Conservation (phyloP, 192 early-diverging fungal genomes). For the Entrophospora sp. region DNA sequence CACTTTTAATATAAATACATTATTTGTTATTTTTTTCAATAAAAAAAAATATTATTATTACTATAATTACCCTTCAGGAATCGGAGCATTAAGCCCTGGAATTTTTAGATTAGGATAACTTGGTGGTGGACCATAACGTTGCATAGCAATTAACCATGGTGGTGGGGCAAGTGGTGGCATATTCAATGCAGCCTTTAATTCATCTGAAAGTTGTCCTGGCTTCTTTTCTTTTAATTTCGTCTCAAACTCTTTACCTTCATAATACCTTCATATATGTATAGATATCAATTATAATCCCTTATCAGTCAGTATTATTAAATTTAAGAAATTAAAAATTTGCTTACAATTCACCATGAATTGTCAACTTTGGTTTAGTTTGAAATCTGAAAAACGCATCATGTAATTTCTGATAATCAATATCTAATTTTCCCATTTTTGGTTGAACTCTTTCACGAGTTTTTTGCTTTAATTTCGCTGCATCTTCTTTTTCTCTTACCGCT, state of each 20-base stretch:
- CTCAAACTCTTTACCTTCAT: slow-evolving; percentile 95
- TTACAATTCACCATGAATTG: slow-evolving; percentile 74
- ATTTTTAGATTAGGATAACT: slow-evolving; percentile 86
- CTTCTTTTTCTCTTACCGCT: slow-evolving; percentile 81
- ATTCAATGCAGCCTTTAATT: slow-evolving; percentile 77
- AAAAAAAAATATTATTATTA: not conserved
- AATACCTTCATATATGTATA: slow-evolving; percentile 49
- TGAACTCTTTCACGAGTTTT: slow-evolving; percentile 80
- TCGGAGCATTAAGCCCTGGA: slow-evolving; percentile 92
- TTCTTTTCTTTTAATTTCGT: slow-evolving; percentile 79
- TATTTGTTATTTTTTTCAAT: not conserved
- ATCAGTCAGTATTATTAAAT: no score
- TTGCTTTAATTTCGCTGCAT: slow-evolving; percentile 65
- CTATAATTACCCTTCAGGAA: slow-evolving; percentile 58
- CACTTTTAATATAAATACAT: slow-evolving; percentile 30
- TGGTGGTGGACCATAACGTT: slow-evolving; percentile 92
- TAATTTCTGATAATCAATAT: slow-evolving; percentile 95
- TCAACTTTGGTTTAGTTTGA: slow-evolving; percentile 74
- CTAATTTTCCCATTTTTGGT: slow-evolving; percentile 94
- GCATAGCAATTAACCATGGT: slow-evolving; percentile 98
- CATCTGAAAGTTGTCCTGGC: slow-evolving; percentile 79
- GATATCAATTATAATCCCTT: no score
- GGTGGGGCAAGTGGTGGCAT: slow-evolving; percentile 90
- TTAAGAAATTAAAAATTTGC: no score
- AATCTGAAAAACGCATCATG: slow-evolving; percentile 97